phyloP scores from a whole-genome alignment of 306 rosid species.

The Nissolia schottii region DNA sequence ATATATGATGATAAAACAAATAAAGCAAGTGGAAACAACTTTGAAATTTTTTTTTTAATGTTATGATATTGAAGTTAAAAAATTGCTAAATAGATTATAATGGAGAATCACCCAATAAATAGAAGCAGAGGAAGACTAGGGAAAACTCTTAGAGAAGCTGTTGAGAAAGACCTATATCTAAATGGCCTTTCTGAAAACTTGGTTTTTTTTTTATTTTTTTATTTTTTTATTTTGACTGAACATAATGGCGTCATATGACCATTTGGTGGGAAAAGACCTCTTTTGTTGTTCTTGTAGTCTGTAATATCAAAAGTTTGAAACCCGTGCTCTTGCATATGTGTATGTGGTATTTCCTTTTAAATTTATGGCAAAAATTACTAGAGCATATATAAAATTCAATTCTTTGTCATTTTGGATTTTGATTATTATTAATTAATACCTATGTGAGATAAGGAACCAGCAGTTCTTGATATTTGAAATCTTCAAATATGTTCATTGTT shows the following conservation, averaged over 20 bases:
- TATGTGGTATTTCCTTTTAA: neutral
- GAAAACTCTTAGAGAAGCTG: no score
- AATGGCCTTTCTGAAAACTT: no score
- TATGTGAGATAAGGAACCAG: neutral
- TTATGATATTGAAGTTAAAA: slow-evolving; percentile 7
- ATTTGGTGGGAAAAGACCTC: neutral
- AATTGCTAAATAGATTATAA: neutral
- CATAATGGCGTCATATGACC: neutral
- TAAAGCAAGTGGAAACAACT: neutral
- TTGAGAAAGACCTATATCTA: no score
- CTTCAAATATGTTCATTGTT: neutral
- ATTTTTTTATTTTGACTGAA: no score
- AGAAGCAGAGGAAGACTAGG: no score
- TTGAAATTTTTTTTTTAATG: neutral
- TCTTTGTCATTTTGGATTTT: neutral
- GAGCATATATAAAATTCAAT: neutral
- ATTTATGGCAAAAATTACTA: neutral
- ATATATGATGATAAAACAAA: neutral
- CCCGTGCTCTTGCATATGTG: neutral
- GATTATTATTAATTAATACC: neutral
- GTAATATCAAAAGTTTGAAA: neutral
- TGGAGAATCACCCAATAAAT: no score
- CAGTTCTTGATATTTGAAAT: neutral
- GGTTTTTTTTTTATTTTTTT: no score
- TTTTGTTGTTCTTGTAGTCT: neutral